Evolutionary conservation across 208 protist genomes (phyloP), one percentile per base, ranked within the genome.

Genomic region (Phytomonas serpens): DNA sequence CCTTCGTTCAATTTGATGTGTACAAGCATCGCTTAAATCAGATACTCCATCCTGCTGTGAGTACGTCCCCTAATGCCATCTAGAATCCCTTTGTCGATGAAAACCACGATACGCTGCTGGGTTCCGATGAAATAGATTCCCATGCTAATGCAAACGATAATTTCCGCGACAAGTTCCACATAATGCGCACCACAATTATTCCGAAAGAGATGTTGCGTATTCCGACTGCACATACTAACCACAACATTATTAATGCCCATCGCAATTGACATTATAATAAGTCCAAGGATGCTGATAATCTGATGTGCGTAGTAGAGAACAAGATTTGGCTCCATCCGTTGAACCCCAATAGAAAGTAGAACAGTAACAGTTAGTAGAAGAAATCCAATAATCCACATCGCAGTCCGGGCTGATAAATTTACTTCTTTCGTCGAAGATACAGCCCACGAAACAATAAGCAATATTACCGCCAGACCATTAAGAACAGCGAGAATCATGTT

Each of bases 51-150:
- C 61, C 85, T 83, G 29, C 81, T 80, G 61, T 87, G 87, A 6
- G 89, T 88, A 40, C 87, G 81, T 30, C 87, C 86, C 72, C 88
- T 90, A 64, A 93, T 93, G 52, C 90, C 90, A 65, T 95, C 87
- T 31, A 95, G 74, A 70, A 95, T 93, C 51, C 87, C 86, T 71
- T 92, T 93, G 74, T 93, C 86, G 66, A 93, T 90, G 73, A 91
- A 95, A 1, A 80, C 89, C 30, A 93, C 82, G 68, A 95, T 88
- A 19, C 90, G 87, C 77, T 95, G 87, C 72, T 95, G 90, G 27
- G 89, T 91, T 29, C 84, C 87, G n/a, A 67, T 79, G 76, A 81
- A 94, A 51, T 74, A 77, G 62, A 79, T 70, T 27, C 67, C 83
- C 87, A 93, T 90, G 10, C 80, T 87, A n/a, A 94, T 51, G 38